Evolutionary conservation across 108 stramenopile genomes (phyloP), one percentile per base, ranked within the genome.

Genomic region (Phaeodactylum tricornutum): DNA sequence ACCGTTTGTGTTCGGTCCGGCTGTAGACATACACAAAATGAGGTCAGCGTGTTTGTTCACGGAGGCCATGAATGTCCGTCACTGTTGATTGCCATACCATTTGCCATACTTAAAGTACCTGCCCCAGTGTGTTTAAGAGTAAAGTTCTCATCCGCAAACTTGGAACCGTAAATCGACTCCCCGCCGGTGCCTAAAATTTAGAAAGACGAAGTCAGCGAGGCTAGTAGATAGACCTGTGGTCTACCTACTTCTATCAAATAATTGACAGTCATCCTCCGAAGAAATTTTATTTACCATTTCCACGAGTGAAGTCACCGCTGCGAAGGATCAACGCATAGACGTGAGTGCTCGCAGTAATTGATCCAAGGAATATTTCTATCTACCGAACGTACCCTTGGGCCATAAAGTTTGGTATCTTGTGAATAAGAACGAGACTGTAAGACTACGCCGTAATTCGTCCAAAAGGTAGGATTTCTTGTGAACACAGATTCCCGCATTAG

Each of bases 111-210:
- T 9, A 94, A 60, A 39, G 83, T 70, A 2, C 84, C 85, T 19
- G 57, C 64, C 53, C 80, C 82, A 37, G 53, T 66, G 65, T 96
- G 95, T 45, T 68, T 84, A 46, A 90, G 61, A 34, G 45, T 53
- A 57, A 98, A 98, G 76, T 96, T 96, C 59, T 97, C 97, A 50
- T 98, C 97, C 7, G 60, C 69, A 62, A 94, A 97, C 50, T 84
- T 81, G 20, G 49, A 15, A 2, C 95, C 93, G 50, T 86, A 94
- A 47, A 95, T 97, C 12, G 84, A 79, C 54, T 90, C 84, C 26
- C 91, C 92, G 21, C 81, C 76, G 38, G 24, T 53, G 1, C 80
- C 81, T 47, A n/a, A n/a, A n/a, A n/a, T n/a, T n/a, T n/a, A n/a
- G n/a, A n/a, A n/a, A n/a, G n/a, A n/a, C n/a, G n/a, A n/a, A n/a